Evolutionary conservation across 2,329 filamentous ascomycete species (phyloP).

Genomic region (Penicillium sp.): DNA sequence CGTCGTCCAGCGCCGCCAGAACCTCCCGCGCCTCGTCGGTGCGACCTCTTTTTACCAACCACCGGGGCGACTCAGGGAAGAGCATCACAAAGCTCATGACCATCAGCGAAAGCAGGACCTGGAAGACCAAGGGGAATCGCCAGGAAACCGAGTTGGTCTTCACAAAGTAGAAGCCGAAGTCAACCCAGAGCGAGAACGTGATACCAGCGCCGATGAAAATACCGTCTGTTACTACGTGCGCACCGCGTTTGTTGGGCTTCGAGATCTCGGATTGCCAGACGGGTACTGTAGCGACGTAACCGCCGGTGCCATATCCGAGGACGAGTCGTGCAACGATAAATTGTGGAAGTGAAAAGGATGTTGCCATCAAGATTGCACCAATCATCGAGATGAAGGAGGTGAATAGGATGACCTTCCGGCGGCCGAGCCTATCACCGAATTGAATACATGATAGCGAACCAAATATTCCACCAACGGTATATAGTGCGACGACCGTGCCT

Average conservation of each 20-base stretch:
- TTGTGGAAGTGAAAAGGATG: slow-evolving; percentile 34
- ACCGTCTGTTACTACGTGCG: slow-evolving; percentile 52
- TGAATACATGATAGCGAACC: too few relatives aligned
- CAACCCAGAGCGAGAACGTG: slow-evolving; percentile 50
- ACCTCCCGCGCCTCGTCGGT: slow-evolving; percentile 37
- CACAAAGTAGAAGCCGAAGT: slow-evolving; percentile 46
- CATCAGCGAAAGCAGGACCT: slow-evolving; percentile 36
- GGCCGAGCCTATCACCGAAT: too few relatives aligned
- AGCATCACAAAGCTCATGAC: slow-evolving; percentile 36
- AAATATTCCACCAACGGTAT: too few relatives aligned
- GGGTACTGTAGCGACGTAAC: slow-evolving; percentile 46
- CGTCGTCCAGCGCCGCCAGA: slow-evolving; percentile 43
- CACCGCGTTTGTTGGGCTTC: slow-evolving; percentile 25
- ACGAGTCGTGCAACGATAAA: slow-evolving; percentile 37
- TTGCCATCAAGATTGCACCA: slow-evolving; percentile 48
- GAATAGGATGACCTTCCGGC: too few relatives aligned
- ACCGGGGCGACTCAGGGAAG: slow-evolving; percentile 45
- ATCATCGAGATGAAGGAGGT: slow-evolving; percentile 36
- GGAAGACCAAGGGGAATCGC: slow-evolving; percentile 46
- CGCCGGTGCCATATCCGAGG: slow-evolving; percentile 41
- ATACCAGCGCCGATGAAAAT: slow-evolving; percentile 51
- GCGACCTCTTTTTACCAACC: slow-evolving; percentile 48
- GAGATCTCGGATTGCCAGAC: slow-evolving; percentile 46
- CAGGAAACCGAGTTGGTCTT: slow-evolving; percentile 42
- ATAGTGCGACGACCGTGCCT: too few relatives aligned